phyloP scores from a whole-genome alignment of 805 yeast species.

The Saccharomyces mikatae region DNA sequence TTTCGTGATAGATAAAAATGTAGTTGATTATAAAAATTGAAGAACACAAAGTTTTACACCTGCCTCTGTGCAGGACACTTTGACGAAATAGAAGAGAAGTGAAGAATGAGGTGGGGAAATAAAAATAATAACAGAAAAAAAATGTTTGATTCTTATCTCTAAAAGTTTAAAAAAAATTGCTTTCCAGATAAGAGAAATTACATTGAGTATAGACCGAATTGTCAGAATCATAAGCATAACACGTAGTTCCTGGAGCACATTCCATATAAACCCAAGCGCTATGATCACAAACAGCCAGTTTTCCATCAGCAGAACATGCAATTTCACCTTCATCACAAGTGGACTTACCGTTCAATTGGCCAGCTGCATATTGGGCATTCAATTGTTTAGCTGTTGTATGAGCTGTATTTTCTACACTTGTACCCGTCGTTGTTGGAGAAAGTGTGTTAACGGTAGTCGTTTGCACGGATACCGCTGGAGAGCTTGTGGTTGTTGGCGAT shows the following conservation, averaged over 20 bases:
- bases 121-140: neutral
- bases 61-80: neutral
- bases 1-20: neutral
- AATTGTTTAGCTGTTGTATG: slow-evolving; percentile 36
- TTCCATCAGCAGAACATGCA: slow-evolving; percentile 45
- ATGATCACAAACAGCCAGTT: slow-evolving; percentile 47
- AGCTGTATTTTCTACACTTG: slow-evolving; percentile 31
- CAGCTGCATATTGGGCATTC: slow-evolving; percentile 38
- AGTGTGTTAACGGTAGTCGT: slow-evolving; percentile 4
- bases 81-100: neutral
- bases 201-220: slow-evolving; percentile 43
- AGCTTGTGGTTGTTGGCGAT: neutral
- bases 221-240: slow-evolving; percentile 43
- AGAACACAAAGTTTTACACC: neutral
- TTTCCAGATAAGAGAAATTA: slow-evolving; percentile 33
- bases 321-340: slow-evolving; percentile 42
- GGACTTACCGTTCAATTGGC: slow-evolving; percentile 37
- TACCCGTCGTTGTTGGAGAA: slow-evolving; percentile 2
- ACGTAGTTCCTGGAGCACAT: slow-evolving; percentile 59
- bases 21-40: neutral
- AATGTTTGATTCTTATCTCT: neutral
- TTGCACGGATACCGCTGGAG: slow-evolving; percentile 1
- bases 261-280: slow-evolving; percentile 49
- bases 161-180: slow-evolving; percentile 24
- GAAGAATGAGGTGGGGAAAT: neutral